Percentiles rank a stretch among this genome's conserved stretches.
phyloP scores from a whole-genome alignment of 805 yeast species.

The Naumovozyma castellii region DNA sequence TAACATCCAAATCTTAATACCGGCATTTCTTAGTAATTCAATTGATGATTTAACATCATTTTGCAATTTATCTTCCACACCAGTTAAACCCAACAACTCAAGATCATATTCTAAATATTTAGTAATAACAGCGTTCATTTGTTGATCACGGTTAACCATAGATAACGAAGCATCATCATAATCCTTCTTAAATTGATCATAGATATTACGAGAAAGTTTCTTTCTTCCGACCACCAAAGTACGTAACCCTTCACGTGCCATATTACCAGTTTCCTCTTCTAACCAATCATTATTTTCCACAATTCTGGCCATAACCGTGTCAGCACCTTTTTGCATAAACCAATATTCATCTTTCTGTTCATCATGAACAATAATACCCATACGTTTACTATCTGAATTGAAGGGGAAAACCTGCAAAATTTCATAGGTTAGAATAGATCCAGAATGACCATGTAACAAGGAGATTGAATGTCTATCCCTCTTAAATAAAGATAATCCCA shows the following conservation, averaged over 20 bases:
- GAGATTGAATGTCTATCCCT: slow-evolving; percentile 76
- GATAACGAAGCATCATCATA: slow-evolving; percentile 67
- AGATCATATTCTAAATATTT: slow-evolving; percentile 71
- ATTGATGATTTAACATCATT: slow-evolving; percentile 84
- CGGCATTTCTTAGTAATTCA: slow-evolving; percentile 90
- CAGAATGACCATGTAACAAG: slow-evolving; percentile 51
- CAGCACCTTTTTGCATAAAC: slow-evolving; percentile 94
- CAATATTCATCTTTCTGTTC: slow-evolving; percentile 55
- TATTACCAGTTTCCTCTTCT: slow-evolving; percentile 92
- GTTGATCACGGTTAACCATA: slow-evolving; percentile 69
- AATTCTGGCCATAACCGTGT: slow-evolving; percentile 78
- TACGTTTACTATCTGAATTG: slow-evolving; percentile 88
- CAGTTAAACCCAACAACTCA: slow-evolving; percentile 85
- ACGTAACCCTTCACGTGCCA: slow-evolving; percentile 97
- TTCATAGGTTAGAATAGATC: slow-evolving; percentile 45
- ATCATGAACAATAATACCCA: slow-evolving; percentile 82
- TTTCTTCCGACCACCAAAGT: slow-evolving; percentile 91
- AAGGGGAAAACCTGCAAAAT: slow-evolving; percentile 85
- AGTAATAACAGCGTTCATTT: slow-evolving; percentile 58
- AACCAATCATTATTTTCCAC: slow-evolving; percentile 90
- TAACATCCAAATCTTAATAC: slow-evolving; percentile 96
- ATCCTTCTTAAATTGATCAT: slow-evolving; percentile 52
- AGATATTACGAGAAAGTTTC: slow-evolving; percentile 44
- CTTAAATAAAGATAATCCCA: slow-evolving; percentile 70
- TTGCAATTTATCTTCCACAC: slow-evolving; percentile 94